Evolutionary conservation across 2,329 filamentous ascomycete species (phyloP).

Genomic region (Diaporthe caulivora): DNA sequence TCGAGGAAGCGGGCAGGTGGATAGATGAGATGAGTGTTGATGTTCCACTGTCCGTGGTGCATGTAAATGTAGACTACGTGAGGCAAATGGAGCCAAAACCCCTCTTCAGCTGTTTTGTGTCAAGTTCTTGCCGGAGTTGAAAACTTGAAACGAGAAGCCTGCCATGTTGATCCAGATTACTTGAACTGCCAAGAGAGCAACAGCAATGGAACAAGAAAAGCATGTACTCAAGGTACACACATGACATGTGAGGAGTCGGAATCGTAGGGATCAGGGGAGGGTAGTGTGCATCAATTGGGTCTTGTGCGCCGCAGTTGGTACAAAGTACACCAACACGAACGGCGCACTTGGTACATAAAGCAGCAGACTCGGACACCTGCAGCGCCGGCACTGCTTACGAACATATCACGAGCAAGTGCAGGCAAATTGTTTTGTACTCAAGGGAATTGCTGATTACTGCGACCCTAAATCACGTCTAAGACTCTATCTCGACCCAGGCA

Average conservation of each 20-base stretch:
- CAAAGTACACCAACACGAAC: too few relatives aligned
- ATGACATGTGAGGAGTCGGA: too few relatives aligned
- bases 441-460: constrained; percentile 41
- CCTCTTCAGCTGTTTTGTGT: neutral
- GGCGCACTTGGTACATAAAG: too few relatives aligned
- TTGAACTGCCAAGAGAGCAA: neutral
- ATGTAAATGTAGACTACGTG: neutral
- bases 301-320: too few relatives aligned
- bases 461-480: constrained; percentile 47
- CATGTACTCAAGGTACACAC: too few relatives aligned
- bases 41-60: neutral
- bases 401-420: neutral
- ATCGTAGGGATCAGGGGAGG: too few relatives aligned
- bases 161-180: neutral
- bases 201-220: too few relatives aligned
- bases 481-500: constrained; percentile 52
- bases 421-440: constrained; percentile 9
- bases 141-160: too few relatives aligned
- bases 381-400: too few relatives aligned
- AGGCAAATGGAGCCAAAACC: neutral
- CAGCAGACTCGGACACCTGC: too few relatives aligned
- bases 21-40: neutral
- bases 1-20: neutral
- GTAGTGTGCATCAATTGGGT: too few relatives aligned
- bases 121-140: neutral